Evolutionary conservation across 805 yeast species (phyloP).

Genomic region (Barnettozyma populi): DNA sequence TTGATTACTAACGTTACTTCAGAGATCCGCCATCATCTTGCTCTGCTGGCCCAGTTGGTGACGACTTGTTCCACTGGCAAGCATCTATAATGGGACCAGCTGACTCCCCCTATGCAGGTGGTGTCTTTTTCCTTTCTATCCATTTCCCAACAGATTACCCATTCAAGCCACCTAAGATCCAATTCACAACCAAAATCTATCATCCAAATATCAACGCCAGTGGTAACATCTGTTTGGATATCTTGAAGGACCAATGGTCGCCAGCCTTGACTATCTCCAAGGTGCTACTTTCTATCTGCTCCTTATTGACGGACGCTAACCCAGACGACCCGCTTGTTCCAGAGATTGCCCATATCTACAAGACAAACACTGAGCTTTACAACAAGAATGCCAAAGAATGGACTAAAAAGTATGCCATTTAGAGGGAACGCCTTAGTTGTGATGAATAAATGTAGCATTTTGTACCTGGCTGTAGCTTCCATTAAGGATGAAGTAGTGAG

Average conservation of each 20-base stretch:
- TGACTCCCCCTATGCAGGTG: conserved; percentile 86
- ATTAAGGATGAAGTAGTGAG: neutral
- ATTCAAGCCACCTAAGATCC: conserved; percentile 93
- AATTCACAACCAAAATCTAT: conserved; percentile 65
- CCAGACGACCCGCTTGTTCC: conserved; percentile 99
- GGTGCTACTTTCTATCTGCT: conserved; percentile 90
- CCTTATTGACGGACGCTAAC: conserved; percentile 93
- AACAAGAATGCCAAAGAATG: conserved; percentile 97
- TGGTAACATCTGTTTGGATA: conserved; percentile 90
- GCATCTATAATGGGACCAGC: conserved; percentile 99
- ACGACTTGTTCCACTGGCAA: conserved; percentile 98
- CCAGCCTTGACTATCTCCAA: conserved; percentile 96
- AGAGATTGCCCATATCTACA: conserved; percentile 94
- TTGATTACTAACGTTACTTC: conserved; percentile 1
- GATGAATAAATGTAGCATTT: conserved; percentile 3
- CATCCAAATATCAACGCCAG: conserved; percentile 92
- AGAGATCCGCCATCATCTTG: conserved; percentile 99
- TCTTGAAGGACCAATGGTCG: conserved; percentile 97
- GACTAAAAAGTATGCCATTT: conserved; percentile 95
- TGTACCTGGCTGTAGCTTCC: conserved; percentile 3
- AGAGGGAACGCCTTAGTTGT: neutral
- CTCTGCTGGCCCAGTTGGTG: conserved; percentile 98
- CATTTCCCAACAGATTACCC: conserved; percentile 99
- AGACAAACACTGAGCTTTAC: conserved; percentile 88
- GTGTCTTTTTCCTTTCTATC: conserved; percentile 92